Evolutionary conservation across 371 early-diverging fungal species (phyloP), one percentile per base, ranked within the genome.

Genomic region (Mucor racemosus): DNA sequence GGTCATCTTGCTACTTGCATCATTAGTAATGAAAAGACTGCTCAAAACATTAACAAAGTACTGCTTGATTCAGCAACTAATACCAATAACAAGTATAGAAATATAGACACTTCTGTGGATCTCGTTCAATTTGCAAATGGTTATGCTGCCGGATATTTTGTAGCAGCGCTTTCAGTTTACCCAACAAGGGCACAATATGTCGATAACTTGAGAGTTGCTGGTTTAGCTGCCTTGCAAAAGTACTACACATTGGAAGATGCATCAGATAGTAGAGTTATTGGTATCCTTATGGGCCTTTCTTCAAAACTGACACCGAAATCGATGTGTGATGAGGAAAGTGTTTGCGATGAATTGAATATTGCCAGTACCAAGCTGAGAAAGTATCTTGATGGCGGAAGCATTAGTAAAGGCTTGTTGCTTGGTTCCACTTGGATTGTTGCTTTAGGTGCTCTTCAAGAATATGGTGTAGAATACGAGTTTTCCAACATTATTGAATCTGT

Each of bases 111-210:
- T 0, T 64, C 77, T 9, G 69, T 79, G 6, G 78, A 80, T 53
- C 64, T 79, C 1, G 68, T 76, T 5, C 72, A 81, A 3, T 85
- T 84, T 71, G 83, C 86, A 7, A 72, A 76, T 14, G 88, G 88
- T 1, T 86, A 83, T 76, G 77, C 84, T 0, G 79, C 84, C 15
- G 82, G 82, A 8, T 75, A 80, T 60, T 68, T 80, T 14, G 63
- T 81, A 4, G 68, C 80, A 1, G 76, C 77, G 7, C 58, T 88
- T 0, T 68, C 78, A 3, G 72, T 74, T 6, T 82, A 81, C 60
- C 84, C 88, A 0, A 84, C 86, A 13, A 77, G 79, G 42, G 80
- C 88, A 1, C 66, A 72, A 0, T 70, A 54, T 15, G 65, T 84
- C 11, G 76, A 73, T 5, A 31, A 34, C 0, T 55, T 81, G 13